These are phyloP conservation scores for Zygnema circumcarinatum DNA, from an alignment of 139 green algal species.

Conservation along the genomic window DNA sequence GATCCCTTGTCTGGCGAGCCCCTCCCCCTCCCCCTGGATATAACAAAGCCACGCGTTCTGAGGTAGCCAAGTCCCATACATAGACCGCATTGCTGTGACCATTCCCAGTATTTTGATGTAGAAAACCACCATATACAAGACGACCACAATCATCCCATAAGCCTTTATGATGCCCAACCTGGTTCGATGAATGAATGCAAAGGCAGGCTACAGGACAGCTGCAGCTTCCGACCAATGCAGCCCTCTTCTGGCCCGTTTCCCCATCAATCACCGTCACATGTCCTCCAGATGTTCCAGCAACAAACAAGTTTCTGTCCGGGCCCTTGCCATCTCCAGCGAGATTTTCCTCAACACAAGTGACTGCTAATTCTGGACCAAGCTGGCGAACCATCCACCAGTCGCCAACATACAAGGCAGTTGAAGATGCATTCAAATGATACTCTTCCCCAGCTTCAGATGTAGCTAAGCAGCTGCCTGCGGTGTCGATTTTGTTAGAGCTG, in stretches of 20 bases:
- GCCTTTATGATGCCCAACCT: neutral
- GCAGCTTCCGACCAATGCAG: neutral
- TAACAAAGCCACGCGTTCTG: neutral
- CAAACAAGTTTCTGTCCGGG: neutral
- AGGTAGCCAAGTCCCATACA: constrained; percentile 1
- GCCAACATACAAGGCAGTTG: neutral
- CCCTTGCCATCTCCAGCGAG: neutral
- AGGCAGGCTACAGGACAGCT: constrained; percentile 9
- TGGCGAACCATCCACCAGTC: neutral
- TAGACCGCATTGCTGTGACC: constrained; percentile 12
- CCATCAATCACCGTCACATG: neutral
- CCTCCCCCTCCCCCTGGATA: neutral
- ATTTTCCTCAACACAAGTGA: neutral
- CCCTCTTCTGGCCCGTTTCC: neutral
- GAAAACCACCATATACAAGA: constrained; percentile 1
- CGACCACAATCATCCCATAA: neutral
- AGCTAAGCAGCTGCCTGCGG: neutral
- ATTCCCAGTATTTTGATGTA: constrained; percentile 3
- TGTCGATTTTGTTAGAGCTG: neutral
- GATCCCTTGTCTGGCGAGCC: neutral
- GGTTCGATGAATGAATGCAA: neutral
- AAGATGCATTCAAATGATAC: neutral
- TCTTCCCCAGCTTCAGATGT: neutral
- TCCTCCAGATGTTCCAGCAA: neutral
- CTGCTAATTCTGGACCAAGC: neutral